A percentile compares a stretch with the other conserved stretches of the same genome.
Conservation (phyloP, 305 asterid genomes). For the Fraxinus xanthoxyloides region DNA sequence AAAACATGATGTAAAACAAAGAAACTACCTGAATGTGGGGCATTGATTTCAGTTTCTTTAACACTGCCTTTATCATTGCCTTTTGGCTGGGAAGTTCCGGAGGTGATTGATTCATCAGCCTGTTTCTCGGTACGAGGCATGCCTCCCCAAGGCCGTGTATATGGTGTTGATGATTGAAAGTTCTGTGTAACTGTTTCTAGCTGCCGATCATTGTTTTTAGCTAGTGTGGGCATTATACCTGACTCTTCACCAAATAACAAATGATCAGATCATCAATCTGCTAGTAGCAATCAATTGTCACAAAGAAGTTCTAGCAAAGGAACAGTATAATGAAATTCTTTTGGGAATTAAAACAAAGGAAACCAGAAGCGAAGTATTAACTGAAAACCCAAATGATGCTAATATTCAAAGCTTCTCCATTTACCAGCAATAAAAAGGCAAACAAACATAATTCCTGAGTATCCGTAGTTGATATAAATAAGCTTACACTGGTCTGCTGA, state of each 20-base stretch:
- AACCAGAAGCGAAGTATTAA: background rate
- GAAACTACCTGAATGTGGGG: slow-evolving; percentile 44
- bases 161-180: slow-evolving; percentile 37
- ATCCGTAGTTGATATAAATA: background rate
- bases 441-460: background rate
- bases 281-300: background rate
- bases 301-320: background rate
- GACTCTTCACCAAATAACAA: slow-evolving; percentile 30
- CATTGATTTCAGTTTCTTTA: slow-evolving; percentile 35
- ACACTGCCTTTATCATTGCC: slow-evolving; percentile 35
- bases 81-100: slow-evolving; percentile 29
- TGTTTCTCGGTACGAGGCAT: slow-evolving; percentile 43
- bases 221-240: slow-evolving; percentile 61
- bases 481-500: background rate
- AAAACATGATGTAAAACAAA: slow-evolving; percentile 3
- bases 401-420: background rate
- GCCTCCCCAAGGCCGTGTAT: slow-evolving; percentile 67
- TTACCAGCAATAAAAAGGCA: background rate
- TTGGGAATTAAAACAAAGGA: background rate
- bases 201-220: slow-evolving; percentile 44
- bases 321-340: background rate
- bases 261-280: slow-evolving; percentile 34
- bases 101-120: slow-evolving; percentile 28
- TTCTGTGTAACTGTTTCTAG: slow-evolving; percentile 43
- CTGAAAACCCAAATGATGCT: background rate